Percentiles rank a stretch among this genome's conserved stretches.
These are phyloP conservation scores for Alnus glutinosa DNA, from an alignment of 306 rosid species.

Conservation along the genomic window DNA sequence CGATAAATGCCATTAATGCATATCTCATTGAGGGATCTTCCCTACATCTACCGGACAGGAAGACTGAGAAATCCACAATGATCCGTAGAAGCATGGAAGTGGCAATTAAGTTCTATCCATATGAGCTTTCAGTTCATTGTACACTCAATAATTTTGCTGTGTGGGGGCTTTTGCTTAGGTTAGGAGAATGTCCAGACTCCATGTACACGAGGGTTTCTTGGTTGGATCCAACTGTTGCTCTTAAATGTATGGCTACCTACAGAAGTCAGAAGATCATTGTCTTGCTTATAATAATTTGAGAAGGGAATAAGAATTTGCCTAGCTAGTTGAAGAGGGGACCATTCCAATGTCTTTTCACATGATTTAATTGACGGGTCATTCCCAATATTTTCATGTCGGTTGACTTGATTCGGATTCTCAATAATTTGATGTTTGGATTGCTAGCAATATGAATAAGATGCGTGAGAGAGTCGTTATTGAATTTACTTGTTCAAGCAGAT, in stretches of 20 bases:
- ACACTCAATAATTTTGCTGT: slow-evolving; percentile 36
- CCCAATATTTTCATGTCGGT: not conserved
- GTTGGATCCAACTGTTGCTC: slow-evolving; percentile 55
- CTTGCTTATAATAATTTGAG: not conserved
- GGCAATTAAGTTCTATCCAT: slow-evolving; percentile 31
- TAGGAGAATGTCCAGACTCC: slow-evolving; percentile 39
- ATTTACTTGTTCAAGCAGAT: too few species aligned
- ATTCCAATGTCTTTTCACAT: not conserved
- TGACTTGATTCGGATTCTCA: not conserved
- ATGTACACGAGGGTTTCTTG: slow-evolving; percentile 45
- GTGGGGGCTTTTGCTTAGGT: slow-evolving; percentile 32
- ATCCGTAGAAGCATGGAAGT: slow-evolving; percentile 1
- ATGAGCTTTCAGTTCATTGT: slow-evolving; percentile 29
- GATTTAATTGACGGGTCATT: not conserved
- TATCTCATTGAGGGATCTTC: slow-evolving; percentile 7
- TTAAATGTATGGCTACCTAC: slow-evolving; percentile 22
- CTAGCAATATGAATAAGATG: too few species aligned
- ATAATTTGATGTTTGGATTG: too few species aligned
- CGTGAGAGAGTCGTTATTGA: too few species aligned
- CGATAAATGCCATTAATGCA: slow-evolving; percentile 34
- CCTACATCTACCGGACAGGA: slow-evolving; percentile 12
- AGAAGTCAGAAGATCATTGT: not conserved
- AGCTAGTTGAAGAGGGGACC: not conserved
- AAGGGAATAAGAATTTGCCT: not conserved
- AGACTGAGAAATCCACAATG: not conserved